Percentiles rank a stretch among this genome's conserved stretches.
phyloP scores from a whole-genome alignment of 2,329 filamentous ascomycete species.

The Ceratocystis huliohia region DNA sequence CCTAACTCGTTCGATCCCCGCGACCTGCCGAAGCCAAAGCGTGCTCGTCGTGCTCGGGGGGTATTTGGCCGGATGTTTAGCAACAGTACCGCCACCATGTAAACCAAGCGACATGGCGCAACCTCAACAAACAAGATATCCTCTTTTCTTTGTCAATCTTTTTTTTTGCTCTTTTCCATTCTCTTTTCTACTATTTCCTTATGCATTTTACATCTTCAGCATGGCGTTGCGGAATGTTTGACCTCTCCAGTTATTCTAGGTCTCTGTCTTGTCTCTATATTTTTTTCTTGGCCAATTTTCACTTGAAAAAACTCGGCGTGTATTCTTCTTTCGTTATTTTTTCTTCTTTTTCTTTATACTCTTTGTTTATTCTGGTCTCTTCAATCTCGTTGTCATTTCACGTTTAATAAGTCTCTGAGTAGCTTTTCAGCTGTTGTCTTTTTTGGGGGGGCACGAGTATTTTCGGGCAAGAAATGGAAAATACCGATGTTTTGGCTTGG shows the following conservation, averaged over 20 bases:
- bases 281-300: background rate
- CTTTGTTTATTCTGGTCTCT: background rate
- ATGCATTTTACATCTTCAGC: constrained; percentile 1
- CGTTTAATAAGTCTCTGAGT: background rate
- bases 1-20: constrained; percentile 38
- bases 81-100: constrained; percentile 32
- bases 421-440: background rate
- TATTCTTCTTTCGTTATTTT: background rate
- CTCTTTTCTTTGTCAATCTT: background rate
- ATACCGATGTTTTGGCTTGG: background rate
- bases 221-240: constrained; percentile 6
- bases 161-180: background rate
- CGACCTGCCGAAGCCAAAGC: constrained; percentile 38
- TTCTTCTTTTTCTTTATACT: background rate
- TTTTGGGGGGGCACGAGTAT: background rate
- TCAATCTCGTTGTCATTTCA: constrained; percentile 5
- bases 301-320: background rate
- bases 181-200: constrained; percentile 2
- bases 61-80: constrained; percentile 44
- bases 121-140: background rate
- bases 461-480: background rate
- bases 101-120: constrained; percentile 12
- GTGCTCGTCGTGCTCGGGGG: constrained; percentile 35
- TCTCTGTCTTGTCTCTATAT: background rate
- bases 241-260: background rate